Conservation (phyloP, 108 stramenopile species). For the Epithemia pelagica region DNA sequence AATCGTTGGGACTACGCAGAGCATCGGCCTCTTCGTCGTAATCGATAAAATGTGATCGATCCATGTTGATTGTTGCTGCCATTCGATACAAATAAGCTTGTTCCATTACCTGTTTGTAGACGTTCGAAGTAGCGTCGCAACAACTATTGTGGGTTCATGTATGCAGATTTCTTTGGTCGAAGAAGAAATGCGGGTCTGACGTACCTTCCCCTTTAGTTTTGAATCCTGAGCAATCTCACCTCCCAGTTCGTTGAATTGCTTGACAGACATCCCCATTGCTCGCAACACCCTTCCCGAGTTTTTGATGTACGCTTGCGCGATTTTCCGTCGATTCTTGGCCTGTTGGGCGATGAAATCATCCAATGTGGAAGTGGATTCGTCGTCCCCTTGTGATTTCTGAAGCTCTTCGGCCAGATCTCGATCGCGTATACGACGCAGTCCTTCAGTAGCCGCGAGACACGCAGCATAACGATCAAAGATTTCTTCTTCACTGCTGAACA, state of each 20-base stretch:
- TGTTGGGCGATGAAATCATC: constrained; percentile 1
- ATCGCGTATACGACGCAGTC: constrained; percentile 44
- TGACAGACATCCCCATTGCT: constrained; percentile 50
- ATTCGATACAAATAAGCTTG: constrained; percentile 75
- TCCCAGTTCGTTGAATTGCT: constrained; percentile 62
- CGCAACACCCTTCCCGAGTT: constrained; percentile 45
- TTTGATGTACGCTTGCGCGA: constrained; percentile 32
- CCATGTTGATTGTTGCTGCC: constrained; percentile 45
- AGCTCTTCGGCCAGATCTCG: constrained; percentile 20
- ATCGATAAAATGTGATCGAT: constrained; percentile 45
- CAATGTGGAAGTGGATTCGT: neutral
- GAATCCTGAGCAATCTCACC: constrained; percentile 34
- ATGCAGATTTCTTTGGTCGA: neutral
- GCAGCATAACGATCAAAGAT: constrained; percentile 59
- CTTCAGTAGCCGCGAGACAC: constrained; percentile 59
- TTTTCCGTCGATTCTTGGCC: constrained; percentile 15
- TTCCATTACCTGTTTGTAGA: constrained; percentile 67
- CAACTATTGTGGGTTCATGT: neutral
- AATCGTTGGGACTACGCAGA: neutral
- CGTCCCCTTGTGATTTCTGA: neutral
- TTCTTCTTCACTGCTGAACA: constrained; percentile 39
- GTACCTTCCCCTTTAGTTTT: constrained; percentile 44
- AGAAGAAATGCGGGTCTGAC: neutral
- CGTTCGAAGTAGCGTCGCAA: constrained; percentile 1
- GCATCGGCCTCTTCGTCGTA: constrained; percentile 29